Base-by-base conservation (phyloP, 345 rosid species). In the Eucalyptus brandiana region DNA sequence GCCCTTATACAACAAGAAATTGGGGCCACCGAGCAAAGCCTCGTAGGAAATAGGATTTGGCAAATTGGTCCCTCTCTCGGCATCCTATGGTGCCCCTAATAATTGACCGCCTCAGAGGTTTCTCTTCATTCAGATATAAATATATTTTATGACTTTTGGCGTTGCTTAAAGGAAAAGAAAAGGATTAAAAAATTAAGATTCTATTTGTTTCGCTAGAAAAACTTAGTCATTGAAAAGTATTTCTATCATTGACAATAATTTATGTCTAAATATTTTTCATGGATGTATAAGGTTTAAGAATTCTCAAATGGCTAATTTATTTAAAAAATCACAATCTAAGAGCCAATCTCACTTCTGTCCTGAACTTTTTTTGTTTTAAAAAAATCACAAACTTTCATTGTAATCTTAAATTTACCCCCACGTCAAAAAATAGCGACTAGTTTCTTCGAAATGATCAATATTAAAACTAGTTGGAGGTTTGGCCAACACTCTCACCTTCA, bases 301-400 rank as follows among this genome's bases (percentile, higher is more conserved):
- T 26, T 58, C 65, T 58, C 65, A 28, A 11, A 58, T 12, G 65
- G 65, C n/a, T 26, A 10, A 58, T 9, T 58, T 58, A 26, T 24
- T 24, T 9, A 12, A 58, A 58, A 60, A 60, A 28, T 60, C 14
- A 12, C 67, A 60, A 60, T 28, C 12, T 60, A 2, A 58, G 32
- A 12, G 13, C 4, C 15, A 60, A 28, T 11, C 15, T 12, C n/a
- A 60, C 26, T 28, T 60, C 0, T 28, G 4, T 0, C 4, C 4
- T 3, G 7, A 60, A 60, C 32, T 12, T 12, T 60, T 58, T 26
- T 60, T 11, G 1, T 12, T 5, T 11, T 1, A 24, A 58, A 56
- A 24, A 4, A 60, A 11, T 26, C 3, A 1, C 4, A 28, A 60
- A 12, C 14, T 26, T 60, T 60, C 67, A 28, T 60, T 60, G 14